Base-by-base conservation (phyloP, 768 basidiomycete species). In the Trametes gibbosa region DNA sequence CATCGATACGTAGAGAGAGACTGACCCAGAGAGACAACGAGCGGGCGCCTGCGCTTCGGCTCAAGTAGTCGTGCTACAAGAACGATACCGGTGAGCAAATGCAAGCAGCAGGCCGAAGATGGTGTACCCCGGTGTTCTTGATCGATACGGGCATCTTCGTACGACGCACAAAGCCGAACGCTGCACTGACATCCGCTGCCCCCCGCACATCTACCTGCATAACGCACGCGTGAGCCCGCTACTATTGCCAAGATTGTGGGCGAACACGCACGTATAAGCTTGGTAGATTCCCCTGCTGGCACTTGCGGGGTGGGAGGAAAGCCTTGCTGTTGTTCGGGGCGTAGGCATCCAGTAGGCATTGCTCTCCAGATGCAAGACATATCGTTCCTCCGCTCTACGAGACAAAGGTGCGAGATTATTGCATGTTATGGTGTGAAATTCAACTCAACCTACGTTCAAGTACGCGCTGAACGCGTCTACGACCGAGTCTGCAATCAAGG, bases 111-210 rank as follows among this genome's bases (percentile, higher is more conserved):
- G n/a, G 8, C 6, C 27, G 16, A n/a, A 52, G 3, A 9, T 24
- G 5, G 10, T 66, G 25, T 50, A 65, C 67, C 8, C 70, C 70
- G 23, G 69, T 69, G 50, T 67, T 69, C 55, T 70, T 70, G 24
- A 72, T 62, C 3, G 63, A 63, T 7, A 72, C 40, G 17, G 63
- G 62, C 9, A 69, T 63, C 16, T 60, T 59, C 12, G 63, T 64
- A 12, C 29, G 19, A 9, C 53, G 56, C 14, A 69, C 60, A 58
- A 69, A 72, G 17, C 45, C 48, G 49, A 70, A 70, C 3, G 68
- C 70, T 5, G 64, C 58, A n/a, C 53, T 50, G 14, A 69, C 64
- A 43, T 72, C 70, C 10, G 35, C 52, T 6, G 66, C 50, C 3
- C 24, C 54, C 12, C 29, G 47, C 21, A 63, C 39, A 35, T 63